phyloP scores from a whole-genome alignment of 73 alveolate species.

The Blepharisma stoltei region DNA sequence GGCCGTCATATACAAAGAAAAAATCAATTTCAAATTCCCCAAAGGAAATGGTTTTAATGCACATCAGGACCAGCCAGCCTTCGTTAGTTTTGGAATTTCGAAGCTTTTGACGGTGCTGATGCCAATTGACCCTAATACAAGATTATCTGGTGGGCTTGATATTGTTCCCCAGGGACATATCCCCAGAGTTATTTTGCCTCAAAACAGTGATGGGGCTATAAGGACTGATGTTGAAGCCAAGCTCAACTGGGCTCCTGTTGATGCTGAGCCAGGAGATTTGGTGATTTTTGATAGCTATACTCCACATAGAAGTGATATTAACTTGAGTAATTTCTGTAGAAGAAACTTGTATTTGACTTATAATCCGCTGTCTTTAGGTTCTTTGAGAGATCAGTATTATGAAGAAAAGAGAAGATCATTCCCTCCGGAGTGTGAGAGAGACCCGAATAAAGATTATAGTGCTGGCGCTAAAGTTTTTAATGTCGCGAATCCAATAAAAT shows the following conservation, averaged over 20 bases:
- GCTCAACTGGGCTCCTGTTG: not conserved
- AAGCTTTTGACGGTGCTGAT: constrained; percentile 10
- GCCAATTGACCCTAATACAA: constrained; percentile 21
- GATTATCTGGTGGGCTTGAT: constrained; percentile 24
- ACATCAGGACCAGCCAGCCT: constrained; percentile 34
- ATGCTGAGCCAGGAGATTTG: constrained; percentile 27
- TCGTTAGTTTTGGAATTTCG: constrained; percentile 7
- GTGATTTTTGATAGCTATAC: constrained; percentile 24
- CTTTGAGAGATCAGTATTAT: constrained; percentile 15
- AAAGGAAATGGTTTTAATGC: constrained; percentile 29
- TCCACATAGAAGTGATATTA: constrained; percentile 28
- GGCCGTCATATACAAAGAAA: constrained; percentile 28
- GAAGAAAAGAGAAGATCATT: constrained; percentile 11
- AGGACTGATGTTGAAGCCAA: constrained; percentile 15
- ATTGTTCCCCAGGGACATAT: not conserved
- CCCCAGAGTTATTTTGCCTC: constrained; percentile 3
- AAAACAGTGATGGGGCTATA: constrained; percentile 28
- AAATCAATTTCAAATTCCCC: constrained; percentile 29
- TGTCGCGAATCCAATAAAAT: too few relatives aligned
- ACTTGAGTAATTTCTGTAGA: constrained; percentile 18
- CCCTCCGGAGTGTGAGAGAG: constrained; percentile 37
- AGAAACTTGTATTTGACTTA: constrained; percentile 19
- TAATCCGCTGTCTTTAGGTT: constrained; percentile 21
- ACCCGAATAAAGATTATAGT: not conserved
- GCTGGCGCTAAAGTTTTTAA: too few relatives aligned